A percentile compares a stretch with the other conserved stretches of the same genome.
Evolutionary conservation across 495 filamentous ascomycete genomes (phyloP).

Genomic region (Letharia columbiana): DNA sequence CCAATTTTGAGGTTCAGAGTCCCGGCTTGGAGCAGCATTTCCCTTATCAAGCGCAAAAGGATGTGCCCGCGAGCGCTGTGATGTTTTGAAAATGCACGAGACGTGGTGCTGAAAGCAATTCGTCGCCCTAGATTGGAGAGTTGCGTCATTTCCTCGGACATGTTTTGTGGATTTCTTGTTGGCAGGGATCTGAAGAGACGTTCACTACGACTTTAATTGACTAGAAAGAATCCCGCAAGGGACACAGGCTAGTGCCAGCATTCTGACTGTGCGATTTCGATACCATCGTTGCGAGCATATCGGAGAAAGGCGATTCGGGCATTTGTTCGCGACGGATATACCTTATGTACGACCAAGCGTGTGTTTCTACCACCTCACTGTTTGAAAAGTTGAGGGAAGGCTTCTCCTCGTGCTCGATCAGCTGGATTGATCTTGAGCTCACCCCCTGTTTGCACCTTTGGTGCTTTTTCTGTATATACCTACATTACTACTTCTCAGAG

Average conservation of each 20-base stretch:
- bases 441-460: background rate
- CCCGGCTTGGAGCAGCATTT: conserved; percentile 8
- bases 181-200: background rate
- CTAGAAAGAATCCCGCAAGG: background rate
- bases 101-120: background rate
- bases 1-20: conserved; percentile 22
- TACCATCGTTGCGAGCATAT: background rate
- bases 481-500: background rate
- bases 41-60: conserved; percentile 18
- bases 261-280: background rate
- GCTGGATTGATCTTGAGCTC: conserved; percentile 6
- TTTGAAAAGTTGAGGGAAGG: background rate
- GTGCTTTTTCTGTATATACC: background rate
- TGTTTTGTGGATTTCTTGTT: background rate
- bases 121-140: background rate
- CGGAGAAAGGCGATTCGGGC: background rate
- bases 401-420: background rate
- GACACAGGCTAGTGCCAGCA: background rate
- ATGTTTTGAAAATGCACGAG: conserved; percentile 15
- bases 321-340: background rate
- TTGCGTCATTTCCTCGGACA: background rate
- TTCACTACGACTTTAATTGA: background rate
- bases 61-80: conserved; percentile 16
- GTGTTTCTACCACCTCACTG: background rate
- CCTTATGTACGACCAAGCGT: background rate